Evolutionary conservation across 148 eudicot species (phyloP), one percentile per base, ranked within the genome.

Genomic region (Selenicereus undatus): DNA sequence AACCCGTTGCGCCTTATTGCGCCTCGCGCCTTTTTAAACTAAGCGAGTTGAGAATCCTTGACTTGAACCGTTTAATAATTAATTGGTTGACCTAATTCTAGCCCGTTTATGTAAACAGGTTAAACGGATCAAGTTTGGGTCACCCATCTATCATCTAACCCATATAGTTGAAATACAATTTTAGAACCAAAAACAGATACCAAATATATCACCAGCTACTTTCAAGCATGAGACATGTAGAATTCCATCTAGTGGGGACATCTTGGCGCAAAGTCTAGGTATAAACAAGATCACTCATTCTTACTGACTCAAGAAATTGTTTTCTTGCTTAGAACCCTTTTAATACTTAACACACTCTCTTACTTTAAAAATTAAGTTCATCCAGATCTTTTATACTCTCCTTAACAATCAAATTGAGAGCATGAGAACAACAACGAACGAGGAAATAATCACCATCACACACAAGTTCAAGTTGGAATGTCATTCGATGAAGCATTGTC

Each of bases 281-380:
- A 43, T 48, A 50, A 4, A 73, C 78, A 14, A 80, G 17, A 7
- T n/a, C 21, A 48, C 24, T 27, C 32, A 22, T 45, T 1, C 26
- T 5, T 0, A 70, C 75, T 32, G 35, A 58, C 10, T 36, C 36
- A 0, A 35, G 43, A 65, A 81, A 75, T 21, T 75, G 62, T 12
- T 66, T 81, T 6, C 79, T 45, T 4, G 18, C 9, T 35, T 81
- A 78, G 51, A 81, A 50, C 83, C 74, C n/a, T 68, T 81, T 8
- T 5, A 45, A 75, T 66, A 81, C 72, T 81, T 81, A 22, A 81
- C 52, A 81, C 74, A 45, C 5, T 75, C 52, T 12, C 79, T 75
- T 1, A 81, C 71, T 10, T 73, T 80, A 7, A 24, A 4, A 22
- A 73, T 16, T 16, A n/a, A 17, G 16, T 27, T 17, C 27, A 18